These are phyloP conservation scores for Acanthochlamys bracteata DNA, from an alignment of 106 monocot species.

Conservation along the genomic window DNA sequence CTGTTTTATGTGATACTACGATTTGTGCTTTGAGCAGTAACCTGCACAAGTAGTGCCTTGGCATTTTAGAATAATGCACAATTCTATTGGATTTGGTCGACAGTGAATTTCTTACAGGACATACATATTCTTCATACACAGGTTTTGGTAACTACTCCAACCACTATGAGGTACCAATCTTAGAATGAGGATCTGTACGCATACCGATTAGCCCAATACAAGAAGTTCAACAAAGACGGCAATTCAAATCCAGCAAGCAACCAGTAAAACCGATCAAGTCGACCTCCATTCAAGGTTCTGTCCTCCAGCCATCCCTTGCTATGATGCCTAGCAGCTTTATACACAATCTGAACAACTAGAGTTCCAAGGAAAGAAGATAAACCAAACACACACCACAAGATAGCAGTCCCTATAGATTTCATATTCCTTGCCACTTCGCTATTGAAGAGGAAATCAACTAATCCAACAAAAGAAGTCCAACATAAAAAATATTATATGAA, in stretches of 20 bases:
- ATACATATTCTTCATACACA: no score
- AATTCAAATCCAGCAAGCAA: slow-evolving; percentile 21
- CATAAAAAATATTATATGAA: no score
- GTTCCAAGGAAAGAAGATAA: slow-evolving; percentile 41
- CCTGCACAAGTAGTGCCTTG: no score
- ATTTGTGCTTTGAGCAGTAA: no score
- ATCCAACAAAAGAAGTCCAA: slow-evolving; percentile 48
- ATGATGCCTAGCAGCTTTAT: slow-evolving; percentile 13
- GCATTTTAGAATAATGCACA: no score
- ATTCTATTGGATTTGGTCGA: no score
- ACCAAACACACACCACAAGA: slow-evolving; percentile 56
- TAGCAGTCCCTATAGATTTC: slow-evolving; percentile 50
- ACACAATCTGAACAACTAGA: slow-evolving; percentile 33
- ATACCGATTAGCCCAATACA: slow-evolving; percentile 47
- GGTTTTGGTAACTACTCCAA: not conserved
- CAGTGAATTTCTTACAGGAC: no score
- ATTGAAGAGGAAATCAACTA: slow-evolving; percentile 64
- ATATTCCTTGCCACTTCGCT: slow-evolving; percentile 34
- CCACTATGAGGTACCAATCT: not conserved
- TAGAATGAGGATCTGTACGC: slow-evolving; percentile 21
- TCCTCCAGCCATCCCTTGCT: slow-evolving; percentile 80
- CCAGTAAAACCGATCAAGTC: slow-evolving; percentile 63
- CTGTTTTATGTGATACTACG: no score
- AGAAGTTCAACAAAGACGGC: slow-evolving; percentile 30
- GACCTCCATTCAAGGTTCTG: slow-evolving; percentile 40